Evolutionary conservation across 768 basidiomycete genomes (phyloP).

Genomic region (Tylopilus rubrobrunneus): DNA sequence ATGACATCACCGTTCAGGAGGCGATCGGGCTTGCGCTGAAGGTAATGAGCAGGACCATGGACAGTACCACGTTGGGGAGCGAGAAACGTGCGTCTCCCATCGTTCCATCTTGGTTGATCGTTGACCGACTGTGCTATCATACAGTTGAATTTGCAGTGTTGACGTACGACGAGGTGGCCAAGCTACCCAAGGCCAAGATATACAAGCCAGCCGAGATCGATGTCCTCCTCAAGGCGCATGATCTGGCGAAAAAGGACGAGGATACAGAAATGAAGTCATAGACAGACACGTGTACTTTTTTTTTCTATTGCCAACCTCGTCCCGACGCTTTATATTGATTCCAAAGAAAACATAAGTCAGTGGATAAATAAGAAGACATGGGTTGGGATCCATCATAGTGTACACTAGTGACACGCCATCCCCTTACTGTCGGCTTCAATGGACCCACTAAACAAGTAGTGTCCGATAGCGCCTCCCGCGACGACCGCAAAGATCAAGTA

Average conservation of each 20-base stretch:
- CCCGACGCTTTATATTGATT: not conserved
- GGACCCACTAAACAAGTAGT: slow-evolving; percentile 67
- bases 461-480: slow-evolving; percentile 76
- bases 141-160: slow-evolving; percentile 95
- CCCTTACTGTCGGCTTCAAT: slow-evolving; percentile 69
- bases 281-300: slow-evolving; percentile 11
- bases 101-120: slow-evolving; percentile 20
- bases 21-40: slow-evolving; percentile 88
- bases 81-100: slow-evolving; percentile 75
- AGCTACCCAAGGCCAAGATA: slow-evolving; percentile 86
- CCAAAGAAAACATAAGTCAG: not conserved
- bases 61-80: slow-evolving; percentile 92
- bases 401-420: slow-evolving; percentile 70
- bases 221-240: slow-evolving; percentile 71
- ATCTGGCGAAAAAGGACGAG: slow-evolving; percentile 83
- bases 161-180: slow-evolving; percentile 73
- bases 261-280: slow-evolving; percentile 72
- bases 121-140: not conserved
- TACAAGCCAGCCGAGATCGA: slow-evolving; percentile 88
- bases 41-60: slow-evolving; percentile 99
- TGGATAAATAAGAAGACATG: not conserved
- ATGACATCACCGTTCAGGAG: slow-evolving; percentile 86
- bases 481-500: slow-evolving; percentile 84
- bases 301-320: not conserved
- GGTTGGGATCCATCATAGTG: not conserved